Conservation (phyloP, 345 rosid genomes). For the Balakata baccata region DNA sequence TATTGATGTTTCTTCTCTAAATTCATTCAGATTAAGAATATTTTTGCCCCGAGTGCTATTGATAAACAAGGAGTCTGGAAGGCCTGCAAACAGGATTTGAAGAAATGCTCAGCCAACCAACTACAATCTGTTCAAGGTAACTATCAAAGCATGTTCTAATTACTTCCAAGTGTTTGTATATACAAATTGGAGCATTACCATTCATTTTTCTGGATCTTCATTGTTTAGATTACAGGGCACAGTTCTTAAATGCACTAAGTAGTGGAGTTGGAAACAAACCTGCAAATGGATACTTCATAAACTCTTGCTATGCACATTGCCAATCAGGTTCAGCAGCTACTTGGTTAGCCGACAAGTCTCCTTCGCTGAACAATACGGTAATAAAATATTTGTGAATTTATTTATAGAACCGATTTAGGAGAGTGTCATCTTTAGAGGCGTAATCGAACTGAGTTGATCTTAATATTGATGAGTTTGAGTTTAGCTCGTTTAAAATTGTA, state of each 20-base stretch:
- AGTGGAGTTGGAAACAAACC: slow-evolving; percentile 11
- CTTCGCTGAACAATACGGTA: slow-evolving; percentile 20
- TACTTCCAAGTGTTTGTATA: too few species aligned
- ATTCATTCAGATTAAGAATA: slow-evolving; percentile 26
- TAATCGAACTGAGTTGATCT: too few species aligned
- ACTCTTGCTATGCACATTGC: slow-evolving; percentile 30
- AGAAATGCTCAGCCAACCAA: slow-evolving; percentile 26
- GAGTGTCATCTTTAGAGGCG: too few species aligned
- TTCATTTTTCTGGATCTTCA: neutral
- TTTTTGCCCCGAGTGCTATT: slow-evolving; percentile 27
- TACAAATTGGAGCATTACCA: neutral
- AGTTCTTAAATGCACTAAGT: slow-evolving; percentile 24
- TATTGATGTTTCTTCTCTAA: too few species aligned
- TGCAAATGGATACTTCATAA: slow-evolving; percentile 20
- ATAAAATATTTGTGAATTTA: neutral
- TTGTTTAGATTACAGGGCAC: slow-evolving; percentile 20
- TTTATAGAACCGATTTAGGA: too few species aligned
- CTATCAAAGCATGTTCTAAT: neutral
- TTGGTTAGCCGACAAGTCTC: slow-evolving; percentile 24
- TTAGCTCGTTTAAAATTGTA: too few species aligned
- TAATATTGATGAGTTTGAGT: too few species aligned
- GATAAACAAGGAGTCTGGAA: slow-evolving; percentile 22
- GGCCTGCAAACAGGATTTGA: slow-evolving; percentile 30
- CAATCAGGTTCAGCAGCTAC: slow-evolving; percentile 21
- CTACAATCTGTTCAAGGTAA: slow-evolving; percentile 29